Evolutionary conservation across 163 green algal species (phyloP).

Genomic region (Chloromonas sp.): DNA sequence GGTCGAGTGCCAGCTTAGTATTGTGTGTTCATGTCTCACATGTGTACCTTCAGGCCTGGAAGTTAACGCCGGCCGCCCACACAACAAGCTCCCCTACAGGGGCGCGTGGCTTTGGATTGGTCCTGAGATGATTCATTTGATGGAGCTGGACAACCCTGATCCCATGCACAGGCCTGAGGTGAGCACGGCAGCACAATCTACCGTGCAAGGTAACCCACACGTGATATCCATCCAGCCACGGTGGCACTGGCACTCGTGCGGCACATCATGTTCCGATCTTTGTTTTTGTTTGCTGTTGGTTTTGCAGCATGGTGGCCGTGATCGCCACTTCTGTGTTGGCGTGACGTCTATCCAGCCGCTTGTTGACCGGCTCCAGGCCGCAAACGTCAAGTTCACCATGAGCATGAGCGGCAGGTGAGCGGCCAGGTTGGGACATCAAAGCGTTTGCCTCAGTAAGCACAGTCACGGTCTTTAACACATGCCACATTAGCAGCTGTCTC

Average conservation of each 20-base stretch:
- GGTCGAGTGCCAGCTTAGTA: no score
- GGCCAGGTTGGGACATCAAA: background rate
- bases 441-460: no score
- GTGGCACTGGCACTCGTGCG: background rate
- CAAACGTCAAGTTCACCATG: constrained; percentile 74
- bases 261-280: background rate
- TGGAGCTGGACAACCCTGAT: constrained; percentile 78
- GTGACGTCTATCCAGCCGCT: constrained; percentile 69
- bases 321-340: constrained; percentile 88
- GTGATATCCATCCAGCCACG: background rate
- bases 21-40: no score
- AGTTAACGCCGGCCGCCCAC: constrained; percentile 77
- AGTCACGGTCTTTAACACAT: no score
- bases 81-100: constrained; percentile 88
- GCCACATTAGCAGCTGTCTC: no score
- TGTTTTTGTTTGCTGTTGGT: background rate
- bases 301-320: constrained; percentile 78
- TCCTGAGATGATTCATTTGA: constrained; percentile 97
- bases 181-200: constrained; percentile 10
- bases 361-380: constrained; percentile 63
- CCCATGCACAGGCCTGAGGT: constrained; percentile 29
- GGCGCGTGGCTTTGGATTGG: constrained; percentile 96
- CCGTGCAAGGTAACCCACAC: constrained; percentile 40
- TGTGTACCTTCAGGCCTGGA: constrained; percentile 48
- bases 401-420: constrained; percentile 80